Percentiles rank a stretch among this genome's conserved stretches.
These are phyloP conservation scores for Kwoniella sp. DNA, from an alignment of 768 basidiomycete species.

Conservation along the genomic window DNA sequence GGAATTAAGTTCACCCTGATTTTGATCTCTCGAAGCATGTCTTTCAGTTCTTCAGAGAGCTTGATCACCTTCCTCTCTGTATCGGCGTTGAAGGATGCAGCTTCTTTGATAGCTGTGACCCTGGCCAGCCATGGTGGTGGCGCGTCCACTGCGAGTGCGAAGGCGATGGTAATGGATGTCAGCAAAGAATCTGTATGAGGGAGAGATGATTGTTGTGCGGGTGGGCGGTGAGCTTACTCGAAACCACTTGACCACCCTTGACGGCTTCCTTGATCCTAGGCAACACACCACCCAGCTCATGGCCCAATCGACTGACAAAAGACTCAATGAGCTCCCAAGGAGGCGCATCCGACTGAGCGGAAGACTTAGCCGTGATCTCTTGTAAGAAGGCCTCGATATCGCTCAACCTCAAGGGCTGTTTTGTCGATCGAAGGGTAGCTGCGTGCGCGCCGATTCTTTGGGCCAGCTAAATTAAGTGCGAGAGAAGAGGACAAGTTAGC, in stretches of 20 bases:
- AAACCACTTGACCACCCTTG: slow-evolving; percentile 75
- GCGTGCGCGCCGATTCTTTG: slow-evolving; percentile 85
- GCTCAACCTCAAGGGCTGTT: slow-evolving; percentile 73
- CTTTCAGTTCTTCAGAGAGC: slow-evolving; percentile 86
- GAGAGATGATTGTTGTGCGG: no score
- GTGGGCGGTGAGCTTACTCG: slow-evolving; percentile 67
- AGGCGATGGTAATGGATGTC: no score
- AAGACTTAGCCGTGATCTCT: slow-evolving; percentile 69
- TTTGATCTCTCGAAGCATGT: slow-evolving; percentile 78
- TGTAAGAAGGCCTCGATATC: slow-evolving; percentile 71
- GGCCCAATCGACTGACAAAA: slow-evolving; percentile 68
- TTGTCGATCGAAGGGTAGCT: slow-evolving; percentile 74
- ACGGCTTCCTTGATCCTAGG: slow-evolving; percentile 62
- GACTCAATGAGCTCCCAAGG: slow-evolving; percentile 78
- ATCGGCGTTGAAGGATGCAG: slow-evolving; percentile 81
- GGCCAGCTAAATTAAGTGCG: slow-evolving; percentile 65
- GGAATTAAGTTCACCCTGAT: slow-evolving; percentile 56
- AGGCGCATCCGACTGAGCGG: slow-evolving; percentile 65
- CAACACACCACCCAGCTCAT: slow-evolving; percentile 70
- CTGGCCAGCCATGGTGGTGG: slow-evolving; percentile 82
- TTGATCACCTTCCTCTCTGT: slow-evolving; percentile 84
- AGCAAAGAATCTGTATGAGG: no score
- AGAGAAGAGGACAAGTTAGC: neutral
- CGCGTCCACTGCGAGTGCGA: slow-evolving; percentile 56
- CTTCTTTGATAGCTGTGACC: slow-evolving; percentile 78